phyloP scores from a whole-genome alignment of 2,329 filamentous ascomycete genomes.

The Aspergillus phoenicis region DNA sequence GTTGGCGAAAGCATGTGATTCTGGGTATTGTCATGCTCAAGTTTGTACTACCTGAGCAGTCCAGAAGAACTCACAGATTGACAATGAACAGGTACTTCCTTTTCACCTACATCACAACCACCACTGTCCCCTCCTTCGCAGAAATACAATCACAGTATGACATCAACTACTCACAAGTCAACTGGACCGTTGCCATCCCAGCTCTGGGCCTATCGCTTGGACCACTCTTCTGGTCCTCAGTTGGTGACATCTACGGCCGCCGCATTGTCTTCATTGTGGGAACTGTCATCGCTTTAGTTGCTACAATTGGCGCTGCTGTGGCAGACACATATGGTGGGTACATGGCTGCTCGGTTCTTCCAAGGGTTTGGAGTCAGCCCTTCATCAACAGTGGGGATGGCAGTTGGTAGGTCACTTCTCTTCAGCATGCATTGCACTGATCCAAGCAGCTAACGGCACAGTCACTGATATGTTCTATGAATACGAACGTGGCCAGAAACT shows the following conservation, averaged over 20 bases:
- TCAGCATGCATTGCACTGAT: no score
- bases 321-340: conserved; percentile 51
- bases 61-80: neutral
- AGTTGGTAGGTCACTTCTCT: conserved; percentile 36
- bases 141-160: conserved; percentile 52
- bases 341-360: conserved; percentile 62
- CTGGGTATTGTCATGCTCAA: conserved; percentile 57
- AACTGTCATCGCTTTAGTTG: conserved; percentile 45
- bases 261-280: conserved; percentile 53
- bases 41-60: conserved; percentile 36
- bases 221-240: conserved; percentile 54
- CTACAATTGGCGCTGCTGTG: conserved; percentile 47
- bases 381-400: conserved; percentile 59
- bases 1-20: conserved; percentile 51
- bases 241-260: conserved; percentile 57
- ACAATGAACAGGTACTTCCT: conserved; percentile 53
- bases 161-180: conserved; percentile 52
- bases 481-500: conserved; percentile 59
- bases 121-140: conserved; percentile 57
- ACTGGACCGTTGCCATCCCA: conserved; percentile 59
- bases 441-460: conserved; percentile 17
- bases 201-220: conserved; percentile 55
- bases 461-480: conserved; percentile 60
- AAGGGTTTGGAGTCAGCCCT: conserved; percentile 59
- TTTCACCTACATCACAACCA: conserved; percentile 62